Evolutionary conservation across 805 yeast genomes (phyloP).

Genomic region (Wickerhamomyces bovis): DNA sequence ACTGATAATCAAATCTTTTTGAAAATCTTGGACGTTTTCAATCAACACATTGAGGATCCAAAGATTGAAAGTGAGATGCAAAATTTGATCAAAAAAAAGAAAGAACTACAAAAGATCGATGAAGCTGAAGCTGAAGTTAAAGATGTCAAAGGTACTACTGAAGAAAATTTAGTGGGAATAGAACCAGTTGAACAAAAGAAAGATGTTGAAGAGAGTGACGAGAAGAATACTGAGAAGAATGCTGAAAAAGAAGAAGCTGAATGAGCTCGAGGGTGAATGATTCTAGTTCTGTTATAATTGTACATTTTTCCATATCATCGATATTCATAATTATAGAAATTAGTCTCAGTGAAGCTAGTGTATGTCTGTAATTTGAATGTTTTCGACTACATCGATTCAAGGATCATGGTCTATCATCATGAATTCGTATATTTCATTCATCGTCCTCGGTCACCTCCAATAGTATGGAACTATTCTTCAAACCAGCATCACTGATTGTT

Average conservation of each 20-base stretch:
- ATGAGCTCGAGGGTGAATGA: background rate
- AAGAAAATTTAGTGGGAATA: no score
- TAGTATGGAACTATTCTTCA: constrained; percentile 65
- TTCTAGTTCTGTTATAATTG: background rate
- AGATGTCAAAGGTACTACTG: background rate
- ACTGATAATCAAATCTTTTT: constrained; percentile 34
- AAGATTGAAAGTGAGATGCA: constrained; percentile 33
- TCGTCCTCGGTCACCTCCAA: constrained; percentile 16
- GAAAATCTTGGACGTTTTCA: constrained; percentile 32
- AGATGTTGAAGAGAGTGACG: background rate
- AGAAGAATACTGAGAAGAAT: constrained; percentile 1
- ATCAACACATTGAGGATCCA: constrained; percentile 33
- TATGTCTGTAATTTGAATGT: no score
- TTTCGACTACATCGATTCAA: background rate
- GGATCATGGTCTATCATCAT: background rate
- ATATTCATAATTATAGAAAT: background rate
- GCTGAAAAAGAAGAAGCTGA: background rate
- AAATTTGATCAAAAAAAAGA: constrained; percentile 31
- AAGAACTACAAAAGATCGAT: constrained; percentile 21
- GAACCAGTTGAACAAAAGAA: background rate
- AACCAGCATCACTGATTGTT: constrained; percentile 67
- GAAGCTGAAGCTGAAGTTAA: background rate
- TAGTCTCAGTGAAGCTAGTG: no score
- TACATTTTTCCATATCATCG: background rate
- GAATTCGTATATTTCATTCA: background rate